Conservation (phyloP, 1,284 basidiomycete species). For the Austroboletus niveus region DNA sequence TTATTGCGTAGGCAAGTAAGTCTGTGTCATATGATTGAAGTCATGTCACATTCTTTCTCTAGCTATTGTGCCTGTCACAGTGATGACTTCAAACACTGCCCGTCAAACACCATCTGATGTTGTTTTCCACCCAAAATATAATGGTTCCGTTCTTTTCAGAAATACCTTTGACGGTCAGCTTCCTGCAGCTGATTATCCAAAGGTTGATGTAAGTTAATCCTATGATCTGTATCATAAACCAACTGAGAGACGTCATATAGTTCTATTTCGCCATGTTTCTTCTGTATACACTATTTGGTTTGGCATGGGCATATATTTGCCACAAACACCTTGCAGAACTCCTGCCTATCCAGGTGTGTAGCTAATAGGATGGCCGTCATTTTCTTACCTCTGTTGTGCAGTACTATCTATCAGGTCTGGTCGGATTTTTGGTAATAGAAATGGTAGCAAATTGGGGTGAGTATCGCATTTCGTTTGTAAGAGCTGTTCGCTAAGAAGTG, state of each 20-base stretch:
- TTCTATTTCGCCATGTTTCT: slow-evolving; percentile 88
- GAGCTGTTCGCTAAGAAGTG: slow-evolving; percentile 2
- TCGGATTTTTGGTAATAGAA: slow-evolving; percentile 88
- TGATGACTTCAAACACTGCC: slow-evolving; percentile 38
- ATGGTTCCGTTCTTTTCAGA: slow-evolving; percentile 80
- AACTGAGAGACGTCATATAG: slow-evolving; percentile 38
- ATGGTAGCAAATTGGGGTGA: slow-evolving; percentile 88
- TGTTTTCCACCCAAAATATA: slow-evolving; percentile 76
- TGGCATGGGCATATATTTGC: slow-evolving; percentile 84
- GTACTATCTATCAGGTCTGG: slow-evolving; percentile 93
- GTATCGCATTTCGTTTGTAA: slow-evolving; percentile 12
- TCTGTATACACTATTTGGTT: slow-evolving; percentile 68
- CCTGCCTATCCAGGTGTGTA: slow-evolving; percentile 75
- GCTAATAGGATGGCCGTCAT: slow-evolving; percentile 1
- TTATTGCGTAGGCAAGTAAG: slow-evolving; percentile 83
- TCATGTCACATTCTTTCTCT: slow-evolving; percentile 10
- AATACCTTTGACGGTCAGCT: slow-evolving; percentile 90
- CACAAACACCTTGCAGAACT: slow-evolving; percentile 81
- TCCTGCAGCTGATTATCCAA: slow-evolving; percentile 95
- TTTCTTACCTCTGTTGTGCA: slow-evolving; percentile 35
- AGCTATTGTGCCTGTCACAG: slow-evolving; percentile 86
- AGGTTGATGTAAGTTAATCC: slow-evolving; percentile 75
- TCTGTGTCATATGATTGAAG: slow-evolving; percentile 1
- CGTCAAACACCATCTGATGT: slow-evolving; percentile 47
- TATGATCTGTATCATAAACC: not conserved